These are phyloP conservation scores for Aphelidium insulamus DNA, from an alignment of 371 early-diverging fungal species.

Conservation along the genomic window DNA sequence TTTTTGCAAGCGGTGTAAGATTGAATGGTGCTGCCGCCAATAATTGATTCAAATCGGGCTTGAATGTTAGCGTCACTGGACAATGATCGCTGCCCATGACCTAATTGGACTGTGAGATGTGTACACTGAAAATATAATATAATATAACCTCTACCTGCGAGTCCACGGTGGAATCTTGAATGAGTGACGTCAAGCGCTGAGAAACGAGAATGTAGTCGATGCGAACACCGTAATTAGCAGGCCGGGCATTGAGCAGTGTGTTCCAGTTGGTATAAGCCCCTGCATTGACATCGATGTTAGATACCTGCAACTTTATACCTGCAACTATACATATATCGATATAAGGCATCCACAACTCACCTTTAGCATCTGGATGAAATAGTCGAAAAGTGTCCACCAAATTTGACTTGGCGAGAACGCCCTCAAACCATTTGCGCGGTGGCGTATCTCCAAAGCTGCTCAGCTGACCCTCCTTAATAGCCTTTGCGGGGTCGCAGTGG, in stretches of 20 bases:
- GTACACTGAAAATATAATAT: too few species aligned
- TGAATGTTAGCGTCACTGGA: slow-evolving; percentile 39
- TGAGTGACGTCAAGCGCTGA: slow-evolving; percentile 18
- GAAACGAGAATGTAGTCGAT: slow-evolving; percentile 62
- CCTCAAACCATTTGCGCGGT: slow-evolving; percentile 44
- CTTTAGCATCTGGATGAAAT: slow-evolving; percentile 20
- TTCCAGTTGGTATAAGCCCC: slow-evolving; percentile 2
- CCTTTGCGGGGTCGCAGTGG: slow-evolving; percentile 47
- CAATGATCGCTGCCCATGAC: slow-evolving; percentile 77
- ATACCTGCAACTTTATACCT: slow-evolving; percentile 4
- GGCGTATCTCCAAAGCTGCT: slow-evolving; percentile 33
- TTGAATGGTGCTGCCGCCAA: slow-evolving; percentile 2
- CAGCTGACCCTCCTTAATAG: slow-evolving; percentile 25
- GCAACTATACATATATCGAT: slow-evolving; percentile 36
- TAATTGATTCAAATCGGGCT: slow-evolving; percentile 10
- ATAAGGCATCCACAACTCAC: too few species aligned
- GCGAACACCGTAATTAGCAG: slow-evolving; percentile 31
- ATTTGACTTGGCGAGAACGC: slow-evolving; percentile 25
- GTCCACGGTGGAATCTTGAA: slow-evolving; percentile 31
- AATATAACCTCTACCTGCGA: too few species aligned
- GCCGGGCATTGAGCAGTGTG: slow-evolving; percentile 10
- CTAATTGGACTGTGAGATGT: too few species aligned
- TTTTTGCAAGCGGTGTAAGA: not conserved
- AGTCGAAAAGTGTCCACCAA: slow-evolving; percentile 24
- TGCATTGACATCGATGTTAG: not conserved